Conservation (phyloP, 345 rosid species). For the Odontarrhena argentea region DNA sequence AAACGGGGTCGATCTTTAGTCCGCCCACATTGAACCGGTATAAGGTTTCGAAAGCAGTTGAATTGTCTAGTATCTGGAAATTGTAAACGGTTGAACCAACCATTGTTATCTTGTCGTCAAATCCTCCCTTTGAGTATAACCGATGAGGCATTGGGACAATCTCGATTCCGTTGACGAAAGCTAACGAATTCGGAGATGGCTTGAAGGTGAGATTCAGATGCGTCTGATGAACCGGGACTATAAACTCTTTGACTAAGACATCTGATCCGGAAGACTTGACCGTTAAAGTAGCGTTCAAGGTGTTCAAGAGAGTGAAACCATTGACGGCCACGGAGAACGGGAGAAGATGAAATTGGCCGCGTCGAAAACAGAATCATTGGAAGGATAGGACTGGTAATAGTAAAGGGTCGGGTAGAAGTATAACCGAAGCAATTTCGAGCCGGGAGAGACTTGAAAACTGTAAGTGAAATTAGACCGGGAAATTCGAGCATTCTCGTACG, state of each 20-base stretch:
- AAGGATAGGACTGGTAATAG: no score
- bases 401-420: conserved; percentile 35
- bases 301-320: conserved; percentile 35
- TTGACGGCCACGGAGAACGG: conserved; percentile 32
- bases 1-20: fast-evolving
- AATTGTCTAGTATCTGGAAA: background rate
- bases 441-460: conserved; percentile 23
- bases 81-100: background rate
- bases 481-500: conserved; percentile 40
- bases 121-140: conserved; percentile 34
- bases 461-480: conserved; percentile 31
- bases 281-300: conserved; percentile 43
- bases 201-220: conserved; percentile 41
- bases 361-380: background rate
- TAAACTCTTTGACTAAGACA: conserved; percentile 31
- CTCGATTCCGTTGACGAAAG: conserved; percentile 46
- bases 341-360: conserved; percentile 10
- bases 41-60: conserved; percentile 36
- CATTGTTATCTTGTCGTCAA: background rate
- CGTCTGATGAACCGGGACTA: conserved; percentile 7
- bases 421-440: conserved; percentile 41
- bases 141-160: conserved; percentile 43
- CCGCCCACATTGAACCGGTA: conserved; percentile 45
- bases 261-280: background rate
- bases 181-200: conserved; percentile 36